Evolutionary conservation across 805 yeast species (phyloP), one percentile per base, ranked within the genome.

Genomic region (Kluyveromyces nonfermentans): DNA sequence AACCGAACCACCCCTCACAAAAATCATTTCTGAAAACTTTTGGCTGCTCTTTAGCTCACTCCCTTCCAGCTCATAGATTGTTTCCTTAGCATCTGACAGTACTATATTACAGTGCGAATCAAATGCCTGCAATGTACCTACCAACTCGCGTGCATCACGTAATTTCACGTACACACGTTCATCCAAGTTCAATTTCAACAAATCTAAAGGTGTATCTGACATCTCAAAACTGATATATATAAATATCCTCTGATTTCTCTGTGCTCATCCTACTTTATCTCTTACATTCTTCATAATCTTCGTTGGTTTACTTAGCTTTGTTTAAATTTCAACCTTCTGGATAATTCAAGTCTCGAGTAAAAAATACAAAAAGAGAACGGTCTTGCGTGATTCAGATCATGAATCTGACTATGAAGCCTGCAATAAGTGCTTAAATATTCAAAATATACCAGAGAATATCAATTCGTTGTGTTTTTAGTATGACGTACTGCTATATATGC

Each of bases 91-190:
- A 55, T 93, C 95, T 53, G 97, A 87, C 50, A 93, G 74, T 33
- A 93, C 96, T 73, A 93, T 78, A 62, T 94, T 93, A 67, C 97
- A 93, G 66, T 90, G 98, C 39, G 95, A 84, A 66, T 90, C 98
- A 66, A 85, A 90, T 1, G 96, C 87, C 63, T 89, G 97, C 43
- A 93, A 71, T 49, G 77, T 80, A 3, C 99, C 99, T 22, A 78
- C 77, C 67, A 93, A 75, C 60, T 90, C 96, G 56, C 99, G 76
- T 50, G 93, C 90, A 17, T 96, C 97, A 62, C 97, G 80, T 47
- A 93, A 75, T 61, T 93, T 93, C 46, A 93, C 90, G 57, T 78
- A 77, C 19, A 93, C 87, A 42, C 72, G 69, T 65, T 93, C 97
- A 59, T 93, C 97, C 40, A 93, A 70, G 46, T 88, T 85, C 48